These are phyloP conservation scores for Fraxinus floribunda DNA, from an alignment of 305 asterid species.

Conservation along the genomic window DNA sequence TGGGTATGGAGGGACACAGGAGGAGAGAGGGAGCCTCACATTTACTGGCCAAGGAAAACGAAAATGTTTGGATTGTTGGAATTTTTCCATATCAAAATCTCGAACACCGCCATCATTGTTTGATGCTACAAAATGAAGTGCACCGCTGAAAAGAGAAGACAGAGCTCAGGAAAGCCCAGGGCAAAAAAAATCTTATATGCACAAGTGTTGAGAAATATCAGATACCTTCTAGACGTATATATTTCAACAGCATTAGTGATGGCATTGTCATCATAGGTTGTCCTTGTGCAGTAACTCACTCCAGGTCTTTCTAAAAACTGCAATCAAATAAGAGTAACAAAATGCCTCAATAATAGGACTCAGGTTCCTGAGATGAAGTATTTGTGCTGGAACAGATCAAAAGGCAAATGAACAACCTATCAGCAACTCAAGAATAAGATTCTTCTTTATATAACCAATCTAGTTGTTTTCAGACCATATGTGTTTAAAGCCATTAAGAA, in stretches of 20 bases:
- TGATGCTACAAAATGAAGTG: slow-evolving; percentile 81
- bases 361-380: neutral
- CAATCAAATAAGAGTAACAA: slow-evolving; percentile 22
- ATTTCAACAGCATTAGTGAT: slow-evolving; percentile 94
- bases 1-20: neutral
- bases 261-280: slow-evolving; percentile 93
- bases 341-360: slow-evolving; percentile 1
- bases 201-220: neutral
- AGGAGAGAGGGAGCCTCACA: slow-evolving; percentile 43
- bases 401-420: neutral
- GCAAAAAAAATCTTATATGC: neutral
- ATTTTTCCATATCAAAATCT: slow-evolving; percentile 81
- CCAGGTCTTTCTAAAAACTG: slow-evolving; percentile 89
- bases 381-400: neutral
- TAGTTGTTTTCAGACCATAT: neutral
- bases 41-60: slow-evolving; percentile 88
- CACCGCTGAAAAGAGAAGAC: slow-evolving; percentile 59
- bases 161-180: slow-evolving; percentile 26
- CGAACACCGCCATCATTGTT: slow-evolving; percentile 84
- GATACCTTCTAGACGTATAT: slow-evolving; percentile 66
- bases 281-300: slow-evolving; percentile 77
- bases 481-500: neutral
- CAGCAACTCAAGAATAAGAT: slow-evolving; percentile 1
- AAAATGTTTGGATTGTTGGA: slow-evolving; percentile 63
- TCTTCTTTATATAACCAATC: neutral